Evolutionary conservation across 106 monocot genomes (phyloP).

Genomic region (Triglochin maritima): DNA sequence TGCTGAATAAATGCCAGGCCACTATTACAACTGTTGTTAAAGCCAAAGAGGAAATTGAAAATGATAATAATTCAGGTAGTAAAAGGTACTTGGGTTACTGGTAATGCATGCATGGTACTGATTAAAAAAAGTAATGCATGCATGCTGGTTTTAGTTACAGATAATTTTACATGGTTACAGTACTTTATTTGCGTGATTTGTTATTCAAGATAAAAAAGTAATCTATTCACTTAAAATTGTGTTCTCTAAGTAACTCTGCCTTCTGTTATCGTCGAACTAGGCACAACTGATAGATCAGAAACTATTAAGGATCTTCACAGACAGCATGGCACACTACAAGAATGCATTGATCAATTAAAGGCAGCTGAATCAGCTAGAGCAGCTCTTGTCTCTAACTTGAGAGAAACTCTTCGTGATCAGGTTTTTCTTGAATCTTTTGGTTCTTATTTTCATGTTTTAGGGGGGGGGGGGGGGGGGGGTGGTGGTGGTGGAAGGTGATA

Average conservation of each 20-base stretch:
- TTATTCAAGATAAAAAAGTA: too few species aligned
- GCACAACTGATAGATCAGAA: conserved; percentile 17
- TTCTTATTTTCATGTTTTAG: not conserved
- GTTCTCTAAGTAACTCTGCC: not conserved
- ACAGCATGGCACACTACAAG: conserved; percentile 32
- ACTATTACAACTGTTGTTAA: conserved; percentile 46
- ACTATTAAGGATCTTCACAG: conserved; percentile 41
- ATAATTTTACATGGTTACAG: too few species aligned
- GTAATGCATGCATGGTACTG: not conserved
- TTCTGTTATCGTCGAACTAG: not conserved
- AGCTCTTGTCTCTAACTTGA: conserved; percentile 39
- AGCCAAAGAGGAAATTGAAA: conserved; percentile 34
- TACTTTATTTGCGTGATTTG: too few species aligned
- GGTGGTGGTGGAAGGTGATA: too few species aligned
- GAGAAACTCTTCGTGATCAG: conserved; percentile 56
- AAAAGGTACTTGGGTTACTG: not conserved
- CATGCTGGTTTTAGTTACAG: too few species aligned
- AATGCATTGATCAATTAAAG: conserved; percentile 55
- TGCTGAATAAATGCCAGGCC: conserved; percentile 47
- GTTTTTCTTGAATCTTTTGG: conserved; percentile 10
- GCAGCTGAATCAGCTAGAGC: conserved; percentile 36
- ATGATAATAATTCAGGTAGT: conserved; percentile 31
- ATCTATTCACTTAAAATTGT: too few species aligned
- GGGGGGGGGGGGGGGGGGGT: too few species aligned
- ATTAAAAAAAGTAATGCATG: not conserved